phyloP scores from a whole-genome alignment of 106 monocot species.

The Allium fistulosum region DNA sequence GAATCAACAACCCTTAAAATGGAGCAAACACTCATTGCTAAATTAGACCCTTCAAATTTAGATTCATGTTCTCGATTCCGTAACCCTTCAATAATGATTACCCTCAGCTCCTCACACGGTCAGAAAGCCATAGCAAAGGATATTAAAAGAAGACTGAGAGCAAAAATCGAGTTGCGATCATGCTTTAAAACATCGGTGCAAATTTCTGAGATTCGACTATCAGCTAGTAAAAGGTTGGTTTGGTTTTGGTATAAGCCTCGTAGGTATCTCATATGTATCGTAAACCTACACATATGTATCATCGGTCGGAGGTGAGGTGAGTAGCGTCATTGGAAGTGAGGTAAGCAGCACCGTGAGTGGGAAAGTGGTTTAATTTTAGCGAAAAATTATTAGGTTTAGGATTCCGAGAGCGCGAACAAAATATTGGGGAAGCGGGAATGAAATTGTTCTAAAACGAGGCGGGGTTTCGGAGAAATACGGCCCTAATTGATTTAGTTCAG shows the following conservation, averaged over 20 bases:
- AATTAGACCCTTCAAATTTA: conserved; percentile 20
- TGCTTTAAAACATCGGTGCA: conserved; percentile 60
- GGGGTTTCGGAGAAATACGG: no score
- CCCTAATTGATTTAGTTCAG: no score
- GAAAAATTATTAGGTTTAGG: no score
- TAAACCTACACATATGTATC: no score
- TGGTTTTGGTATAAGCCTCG: conserved; percentile 71
- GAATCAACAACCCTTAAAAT: conserved; percentile 61
- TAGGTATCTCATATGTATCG: conserved; percentile 94
- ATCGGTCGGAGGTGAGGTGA: no score
- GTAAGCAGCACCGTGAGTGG: no score
- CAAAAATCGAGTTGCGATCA: conserved; percentile 24
- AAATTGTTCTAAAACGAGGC: no score
- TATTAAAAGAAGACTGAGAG: conserved; percentile 70
- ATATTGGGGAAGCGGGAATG: no score
- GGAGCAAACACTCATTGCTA: conserved; percentile 43
- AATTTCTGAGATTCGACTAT: conserved; percentile 34
- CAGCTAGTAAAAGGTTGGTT: conserved; percentile 30
- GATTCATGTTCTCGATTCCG: conserved; percentile 9
- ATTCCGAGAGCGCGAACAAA: no score
- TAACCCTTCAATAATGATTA: conserved; percentile 31
- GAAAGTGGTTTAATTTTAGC: no score
- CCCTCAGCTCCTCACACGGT: conserved; percentile 42
- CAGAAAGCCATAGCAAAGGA: conserved; percentile 58
- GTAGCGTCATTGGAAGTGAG: no score